Evolutionary conservation across 768 basidiomycete species (phyloP).

Genomic region (Lentinula sp.): DNA sequence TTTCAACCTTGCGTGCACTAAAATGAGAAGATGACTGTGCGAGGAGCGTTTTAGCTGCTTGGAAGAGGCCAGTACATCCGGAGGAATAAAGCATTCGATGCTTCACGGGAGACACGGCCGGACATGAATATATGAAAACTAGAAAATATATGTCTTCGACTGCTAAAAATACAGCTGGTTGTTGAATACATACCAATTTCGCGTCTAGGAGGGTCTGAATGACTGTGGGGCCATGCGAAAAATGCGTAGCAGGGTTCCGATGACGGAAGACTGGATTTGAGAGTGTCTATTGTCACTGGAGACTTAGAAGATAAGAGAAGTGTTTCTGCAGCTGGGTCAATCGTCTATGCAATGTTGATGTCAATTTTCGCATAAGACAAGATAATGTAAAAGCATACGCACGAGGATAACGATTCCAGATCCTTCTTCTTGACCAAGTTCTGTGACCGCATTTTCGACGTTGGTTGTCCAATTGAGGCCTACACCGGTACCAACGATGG

Average conservation of each 20-base stretch:
- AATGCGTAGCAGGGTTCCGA: slow-evolving; percentile 65
- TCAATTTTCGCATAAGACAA: background rate
- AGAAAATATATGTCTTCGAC: background rate
- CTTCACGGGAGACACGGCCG: slow-evolving; percentile 72
- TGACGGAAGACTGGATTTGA: slow-evolving; percentile 45
- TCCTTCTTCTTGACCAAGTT: slow-evolving; percentile 43
- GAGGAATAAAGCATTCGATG: slow-evolving; percentile 88
- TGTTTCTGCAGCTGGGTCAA: slow-evolving; percentile 61
- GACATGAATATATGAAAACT: slow-evolving; percentile 95
- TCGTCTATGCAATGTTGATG: slow-evolving; percentile 37
- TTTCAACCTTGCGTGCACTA: slow-evolving; percentile 68
- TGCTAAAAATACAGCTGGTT: background rate
- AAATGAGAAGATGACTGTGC: slow-evolving; percentile 32
- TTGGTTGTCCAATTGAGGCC: slow-evolving; percentile 66
- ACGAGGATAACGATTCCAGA: slow-evolving; percentile 63
- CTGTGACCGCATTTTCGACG: slow-evolving; percentile 56
- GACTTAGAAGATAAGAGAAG: slow-evolving; percentile 37
- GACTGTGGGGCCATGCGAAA: slow-evolving; percentile 54
- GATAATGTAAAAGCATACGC: slow-evolving; percentile 18
- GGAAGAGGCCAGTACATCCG: slow-evolving; percentile 50
- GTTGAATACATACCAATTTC: slow-evolving; percentile 48
- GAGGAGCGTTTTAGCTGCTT: slow-evolving; percentile 47
- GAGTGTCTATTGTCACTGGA: slow-evolving; percentile 32
- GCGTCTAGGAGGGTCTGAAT: slow-evolving; percentile 33
- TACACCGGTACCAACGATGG: slow-evolving; percentile 52